Evolutionary conservation across 441 rosid genomes (phyloP), one percentile per base, ranked within the genome.

Genomic region (Eugenia klotzschiana): DNA sequence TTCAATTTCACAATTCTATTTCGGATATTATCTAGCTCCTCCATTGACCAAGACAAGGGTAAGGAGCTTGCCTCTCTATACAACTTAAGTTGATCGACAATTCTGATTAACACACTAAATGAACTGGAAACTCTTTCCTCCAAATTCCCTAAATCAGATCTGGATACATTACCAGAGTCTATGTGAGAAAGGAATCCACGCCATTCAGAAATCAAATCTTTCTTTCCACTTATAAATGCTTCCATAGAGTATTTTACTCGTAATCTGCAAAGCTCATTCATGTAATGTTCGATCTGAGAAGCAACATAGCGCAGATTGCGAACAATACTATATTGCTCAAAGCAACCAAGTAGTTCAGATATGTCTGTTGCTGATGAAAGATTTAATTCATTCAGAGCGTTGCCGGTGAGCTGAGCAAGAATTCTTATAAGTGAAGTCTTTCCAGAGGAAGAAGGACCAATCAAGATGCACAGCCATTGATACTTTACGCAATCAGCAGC

Each of bases 311-410:
- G 91, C 87, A 95, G 90, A 88, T 90, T 91, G 72, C 97, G 94
- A 83, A 89, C 92, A 26, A 96, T 94, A 86, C 94, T 92, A 86
- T 93, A 96, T 85, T 97, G 99, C 93, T 97, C 99, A 89, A 97
- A 97, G 91, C 98, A 92, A 86, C 99, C 99, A 80, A 97, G 95
- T 82, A 97, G 88, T 86, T 97, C 99, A 69, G 99, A 97, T 83
- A 95, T 96, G 88, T 97, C 99, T 82, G 99, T 93, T 22, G 96
- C 94, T 82, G 99, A 90, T 58, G 99, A 95, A 87, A 97, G 98
- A 91, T 90, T 93, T 83, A 97, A 69, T 86, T 97, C 99, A 83
- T 94, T 91, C 55, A 97, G 91, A 49, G 88, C 84, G 83, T 93
- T 96, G 82, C 99, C 98, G 27, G 95, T 91, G 82, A 96, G 95